Evolutionary conservation across 768 basidiomycete species (phyloP).

Genomic region (Crepidotus variabilis): DNA sequence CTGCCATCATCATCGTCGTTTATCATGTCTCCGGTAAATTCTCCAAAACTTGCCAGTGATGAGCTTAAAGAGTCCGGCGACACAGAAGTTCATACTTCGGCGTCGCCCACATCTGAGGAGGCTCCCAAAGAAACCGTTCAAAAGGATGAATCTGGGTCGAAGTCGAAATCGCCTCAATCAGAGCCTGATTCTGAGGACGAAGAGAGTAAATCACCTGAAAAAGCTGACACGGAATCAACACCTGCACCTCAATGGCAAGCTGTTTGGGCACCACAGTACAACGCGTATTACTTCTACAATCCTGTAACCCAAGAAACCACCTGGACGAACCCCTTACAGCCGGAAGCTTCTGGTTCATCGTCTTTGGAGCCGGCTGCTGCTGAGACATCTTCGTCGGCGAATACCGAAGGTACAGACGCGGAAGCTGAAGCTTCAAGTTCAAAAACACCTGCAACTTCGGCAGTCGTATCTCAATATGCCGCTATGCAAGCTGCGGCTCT

Average conservation of each 20-base stretch:
- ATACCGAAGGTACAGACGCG: slow-evolving; percentile 7
- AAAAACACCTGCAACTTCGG: slow-evolving; percentile 16
- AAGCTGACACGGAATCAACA: background rate
- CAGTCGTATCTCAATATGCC: slow-evolving; percentile 32
- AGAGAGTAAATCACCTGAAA: background rate
- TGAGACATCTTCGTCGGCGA: slow-evolving; percentile 7
- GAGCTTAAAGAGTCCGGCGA: background rate
- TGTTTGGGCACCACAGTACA: slow-evolving; percentile 72
- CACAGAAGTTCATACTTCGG: background rate
- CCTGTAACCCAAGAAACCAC: slow-evolving; percentile 73
- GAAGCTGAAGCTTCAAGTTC: slow-evolving; percentile 15
- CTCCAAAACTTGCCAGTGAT: background rate
- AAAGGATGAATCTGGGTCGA: slow-evolving; percentile 2
- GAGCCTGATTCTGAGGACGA: background rate
- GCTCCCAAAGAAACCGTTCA: background rate
- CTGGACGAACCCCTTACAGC: slow-evolving; percentile 74
- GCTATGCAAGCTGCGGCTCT: slow-evolving; percentile 67
- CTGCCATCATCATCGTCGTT: background rate
- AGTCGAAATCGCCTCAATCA: slow-evolving; percentile 9
- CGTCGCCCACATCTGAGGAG: background rate
- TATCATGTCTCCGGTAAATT: slow-evolving; percentile 1
- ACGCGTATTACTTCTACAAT: slow-evolving; percentile 86
- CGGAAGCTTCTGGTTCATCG: slow-evolving; percentile 20
- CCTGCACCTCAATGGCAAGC: slow-evolving; percentile 63
- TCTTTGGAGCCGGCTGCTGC: slow-evolving; percentile 14